Conservation (phyloP, 495 filamentous ascomycete genomes). For the Daldinia bambusicola region DNA sequence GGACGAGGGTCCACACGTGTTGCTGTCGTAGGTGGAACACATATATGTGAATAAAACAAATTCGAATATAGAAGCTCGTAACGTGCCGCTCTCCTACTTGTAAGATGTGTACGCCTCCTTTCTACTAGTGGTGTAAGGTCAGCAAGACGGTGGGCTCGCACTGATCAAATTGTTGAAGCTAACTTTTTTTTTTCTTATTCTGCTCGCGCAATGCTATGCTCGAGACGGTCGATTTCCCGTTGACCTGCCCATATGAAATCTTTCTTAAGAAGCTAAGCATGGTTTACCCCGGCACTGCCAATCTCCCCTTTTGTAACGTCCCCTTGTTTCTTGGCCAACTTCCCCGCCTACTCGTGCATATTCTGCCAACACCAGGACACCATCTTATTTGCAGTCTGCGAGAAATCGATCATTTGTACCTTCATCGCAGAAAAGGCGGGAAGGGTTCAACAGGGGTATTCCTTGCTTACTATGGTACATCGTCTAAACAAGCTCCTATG, state of each 20-base stretch:
- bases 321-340: slow-evolving; percentile 33
- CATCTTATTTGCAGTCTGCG: slow-evolving; percentile 6
- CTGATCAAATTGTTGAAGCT: slow-evolving; percentile 21
- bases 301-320: slow-evolving; percentile 42
- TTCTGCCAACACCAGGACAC: slow-evolving; percentile 12
- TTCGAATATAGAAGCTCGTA: slow-evolving; percentile 34
- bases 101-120: slow-evolving; percentile 10
- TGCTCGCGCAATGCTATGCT: slow-evolving; percentile 14
- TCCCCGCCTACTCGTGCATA: slow-evolving; percentile 38
- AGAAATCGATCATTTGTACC: slow-evolving; percentile 12
- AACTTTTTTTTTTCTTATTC: slow-evolving; percentile 14
- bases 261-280: slow-evolving; percentile 32
- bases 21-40: slow-evolving; percentile 11
- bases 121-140: not conserved
- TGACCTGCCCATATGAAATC: slow-evolving; percentile 24
- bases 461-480: slow-evolving; percentile 20
- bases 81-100: slow-evolving; percentile 17
- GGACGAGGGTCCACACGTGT: slow-evolving; percentile 18
- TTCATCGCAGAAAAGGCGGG: slow-evolving; percentile 22
- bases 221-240: slow-evolving; percentile 15
- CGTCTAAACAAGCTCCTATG: slow-evolving; percentile 29
- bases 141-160: slow-evolving; percentile 19
- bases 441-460: slow-evolving; percentile 3
- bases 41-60: slow-evolving; percentile 18
- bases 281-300: slow-evolving; percentile 34